Percentiles rank a stretch among this genome's conserved stretches.
These are phyloP conservation scores for Perkinsus chesapeaki DNA, from an alignment of 169 alveolate species.

Conservation along the genomic window DNA sequence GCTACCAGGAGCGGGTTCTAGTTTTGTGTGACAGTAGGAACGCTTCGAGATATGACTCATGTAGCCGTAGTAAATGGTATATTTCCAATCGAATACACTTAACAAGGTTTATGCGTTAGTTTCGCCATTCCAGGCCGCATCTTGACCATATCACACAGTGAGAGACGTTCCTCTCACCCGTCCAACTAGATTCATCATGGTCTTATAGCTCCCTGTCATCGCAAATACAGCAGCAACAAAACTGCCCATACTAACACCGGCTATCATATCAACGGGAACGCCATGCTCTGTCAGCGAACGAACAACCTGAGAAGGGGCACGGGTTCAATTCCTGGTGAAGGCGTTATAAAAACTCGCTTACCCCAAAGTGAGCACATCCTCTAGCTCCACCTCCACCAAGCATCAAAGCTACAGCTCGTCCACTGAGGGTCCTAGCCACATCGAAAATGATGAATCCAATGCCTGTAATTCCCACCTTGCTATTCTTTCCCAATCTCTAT, in stretches of 20 bases:
- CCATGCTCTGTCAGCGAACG: not conserved
- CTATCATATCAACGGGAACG: conserved; percentile 4
- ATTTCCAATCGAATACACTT: too few species aligned
- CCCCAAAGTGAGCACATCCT: conserved; percentile 12
- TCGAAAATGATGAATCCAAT: not conserved
- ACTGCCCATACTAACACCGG: conserved; percentile 6
- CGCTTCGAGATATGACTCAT: too few species aligned
- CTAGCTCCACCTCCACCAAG: conserved; percentile 14
- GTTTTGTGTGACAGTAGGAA: too few species aligned
- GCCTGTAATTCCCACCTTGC: not conserved
- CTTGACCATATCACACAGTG: not conserved
- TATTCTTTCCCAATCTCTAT: not conserved
- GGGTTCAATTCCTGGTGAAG: too few species aligned
- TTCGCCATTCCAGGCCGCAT: too few species aligned
- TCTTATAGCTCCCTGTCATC: not conserved
- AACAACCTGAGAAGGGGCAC: not conserved
- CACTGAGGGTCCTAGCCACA: conserved; percentile 2
- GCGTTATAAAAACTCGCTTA: not conserved
- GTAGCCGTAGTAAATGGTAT: too few species aligned
- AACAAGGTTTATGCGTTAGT: too few species aligned
- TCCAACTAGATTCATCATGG: not conserved
- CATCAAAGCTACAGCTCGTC: not conserved
- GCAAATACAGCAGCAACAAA: conserved; percentile 9
- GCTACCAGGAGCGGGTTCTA: too few species aligned
- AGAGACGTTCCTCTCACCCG: not conserved